Conservation (phyloP, 73 alveolate species). For the Blepharisma stoltei region DNA sequence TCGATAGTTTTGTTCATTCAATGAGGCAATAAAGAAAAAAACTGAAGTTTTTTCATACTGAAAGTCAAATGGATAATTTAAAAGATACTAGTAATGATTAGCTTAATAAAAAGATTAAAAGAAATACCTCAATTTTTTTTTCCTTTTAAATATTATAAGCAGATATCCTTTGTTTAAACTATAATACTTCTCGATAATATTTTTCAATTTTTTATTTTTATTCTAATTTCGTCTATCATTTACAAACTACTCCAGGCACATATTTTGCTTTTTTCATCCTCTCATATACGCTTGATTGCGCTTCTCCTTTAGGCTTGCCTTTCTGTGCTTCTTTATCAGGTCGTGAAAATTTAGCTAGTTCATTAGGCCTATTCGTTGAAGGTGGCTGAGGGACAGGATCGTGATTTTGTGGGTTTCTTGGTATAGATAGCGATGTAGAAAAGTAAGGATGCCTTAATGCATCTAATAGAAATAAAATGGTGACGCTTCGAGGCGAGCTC, state of each 20-base stretch:
- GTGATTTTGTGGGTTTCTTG: background rate
- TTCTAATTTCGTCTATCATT: background rate
- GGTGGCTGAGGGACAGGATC: background rate
- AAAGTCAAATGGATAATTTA: no score
- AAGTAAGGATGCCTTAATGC: slow-evolving; percentile 27
- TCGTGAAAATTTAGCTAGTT: background rate
- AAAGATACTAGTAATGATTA: no score
- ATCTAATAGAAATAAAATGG: no score
- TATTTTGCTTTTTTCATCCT: slow-evolving; percentile 21
- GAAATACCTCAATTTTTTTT: no score
- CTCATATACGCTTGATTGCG: background rate
- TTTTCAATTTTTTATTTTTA: background rate
- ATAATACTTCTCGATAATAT: no score
- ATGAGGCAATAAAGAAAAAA: no score
- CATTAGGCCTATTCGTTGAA: background rate
- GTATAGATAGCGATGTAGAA: background rate
- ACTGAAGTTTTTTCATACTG: no score
- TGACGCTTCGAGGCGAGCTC: no score
- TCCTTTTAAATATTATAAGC: no score
- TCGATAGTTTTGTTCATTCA: no score
- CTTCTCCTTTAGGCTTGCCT: slow-evolving; percentile 15
- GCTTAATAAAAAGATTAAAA: no score
- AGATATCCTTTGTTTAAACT: no score
- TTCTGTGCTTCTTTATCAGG: background rate
- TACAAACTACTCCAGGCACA: slow-evolving; percentile 21